Conservation (phyloP, 495 filamentous ascomycete genomes). For the Daldinia bambusicola region DNA sequence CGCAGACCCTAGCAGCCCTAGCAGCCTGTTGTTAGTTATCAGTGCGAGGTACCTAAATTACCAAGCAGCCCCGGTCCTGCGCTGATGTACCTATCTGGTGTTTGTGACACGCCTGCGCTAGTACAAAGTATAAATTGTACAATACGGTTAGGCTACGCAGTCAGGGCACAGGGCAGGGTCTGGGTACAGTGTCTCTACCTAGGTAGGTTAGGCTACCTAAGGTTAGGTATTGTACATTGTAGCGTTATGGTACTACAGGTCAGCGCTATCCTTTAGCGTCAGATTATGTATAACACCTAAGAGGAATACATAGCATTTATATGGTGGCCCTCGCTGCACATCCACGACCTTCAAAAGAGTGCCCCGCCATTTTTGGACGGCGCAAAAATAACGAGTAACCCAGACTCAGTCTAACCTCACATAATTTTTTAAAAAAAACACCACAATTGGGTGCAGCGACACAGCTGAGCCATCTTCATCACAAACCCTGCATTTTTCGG, state of each 20-base stretch:
- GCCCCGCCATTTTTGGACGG: conserved; percentile 44
- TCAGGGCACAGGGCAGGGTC: not conserved
- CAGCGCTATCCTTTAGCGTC: not conserved
- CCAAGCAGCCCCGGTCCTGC: not conserved
- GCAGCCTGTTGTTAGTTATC: conserved; percentile 5
- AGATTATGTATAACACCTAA: not conserved
- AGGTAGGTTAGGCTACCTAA: not conserved
- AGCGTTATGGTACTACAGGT: not conserved
- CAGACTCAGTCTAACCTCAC: conserved; percentile 36
- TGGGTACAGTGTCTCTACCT: not conserved
- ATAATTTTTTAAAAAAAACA: conserved; percentile 36
- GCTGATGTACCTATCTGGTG: no score
- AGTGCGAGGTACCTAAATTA: not conserved
- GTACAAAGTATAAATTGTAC: not conserved
- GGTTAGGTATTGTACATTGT: not conserved
- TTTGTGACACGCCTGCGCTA: conserved; percentile 1
- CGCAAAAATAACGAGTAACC: conserved; percentile 45
- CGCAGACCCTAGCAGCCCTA: conserved; percentile 32
- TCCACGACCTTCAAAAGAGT: conserved; percentile 27
- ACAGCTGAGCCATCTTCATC: conserved; percentile 39
- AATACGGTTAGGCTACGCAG: not conserved
- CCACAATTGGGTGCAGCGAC: conserved; percentile 43
- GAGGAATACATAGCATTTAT: conserved; percentile 3
- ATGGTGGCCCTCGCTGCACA: no score
- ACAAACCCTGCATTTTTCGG: conserved; percentile 31